Conservation (phyloP, 1,139 yeast species). For the Blastobotrys arbuscula region DNA sequence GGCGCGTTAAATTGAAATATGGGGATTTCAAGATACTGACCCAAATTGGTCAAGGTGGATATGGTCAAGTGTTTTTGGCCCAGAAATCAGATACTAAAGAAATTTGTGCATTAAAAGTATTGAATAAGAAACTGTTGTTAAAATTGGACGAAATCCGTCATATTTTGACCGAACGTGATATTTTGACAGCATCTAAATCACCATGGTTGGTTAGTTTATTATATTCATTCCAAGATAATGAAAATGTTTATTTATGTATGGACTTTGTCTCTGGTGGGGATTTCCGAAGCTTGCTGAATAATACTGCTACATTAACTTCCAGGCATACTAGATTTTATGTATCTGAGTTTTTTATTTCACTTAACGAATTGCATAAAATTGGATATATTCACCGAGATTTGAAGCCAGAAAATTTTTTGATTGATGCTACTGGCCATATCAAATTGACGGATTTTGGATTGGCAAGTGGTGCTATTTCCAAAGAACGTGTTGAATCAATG, state of each 20-base stretch:
- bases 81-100: conserved; percentile 91
- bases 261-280: conserved; percentile 99
- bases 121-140: conserved; percentile 79
- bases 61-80: conserved; percentile 92
- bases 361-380: conserved; percentile 85
- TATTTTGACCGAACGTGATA: conserved; percentile 92
- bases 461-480: conserved; percentile 94
- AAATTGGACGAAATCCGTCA: conserved; percentile 95
- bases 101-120: conserved; percentile 89
- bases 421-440: conserved; percentile 92
- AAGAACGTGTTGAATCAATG: conserved; percentile 92
- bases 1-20: conserved; percentile 87
- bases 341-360: conserved; percentile 93
- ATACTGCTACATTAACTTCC: conserved; percentile 87
- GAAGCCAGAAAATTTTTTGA: conserved; percentile 94
- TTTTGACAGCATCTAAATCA: conserved; percentile 86
- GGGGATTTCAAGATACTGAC: conserved; percentile 95
- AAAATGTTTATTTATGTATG: conserved; percentile 92
- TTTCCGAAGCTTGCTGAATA: conserved; percentile 87
- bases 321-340: conserved; percentile 94
- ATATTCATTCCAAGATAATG: conserved; percentile 92
- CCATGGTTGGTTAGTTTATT: conserved; percentile 93
- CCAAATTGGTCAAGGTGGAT: conserved; percentile 99
- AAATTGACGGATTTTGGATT: conserved; percentile 96
- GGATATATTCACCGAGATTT: conserved; percentile 97